phyloP scores from a whole-genome alignment of 2,329 filamentous ascomycete genomes.

The Monilinia fructigena region DNA sequence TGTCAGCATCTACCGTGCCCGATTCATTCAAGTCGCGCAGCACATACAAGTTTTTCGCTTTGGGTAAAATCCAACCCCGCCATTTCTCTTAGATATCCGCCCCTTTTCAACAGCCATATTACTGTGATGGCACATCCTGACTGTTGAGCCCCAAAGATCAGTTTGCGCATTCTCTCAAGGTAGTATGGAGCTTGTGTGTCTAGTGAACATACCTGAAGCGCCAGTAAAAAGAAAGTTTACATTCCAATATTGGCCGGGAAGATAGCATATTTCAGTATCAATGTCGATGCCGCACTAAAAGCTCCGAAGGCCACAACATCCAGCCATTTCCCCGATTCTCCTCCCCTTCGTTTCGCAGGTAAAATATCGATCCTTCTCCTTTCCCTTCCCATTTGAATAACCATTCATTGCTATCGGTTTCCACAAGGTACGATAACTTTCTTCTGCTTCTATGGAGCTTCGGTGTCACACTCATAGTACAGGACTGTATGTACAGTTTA shows the following conservation, averaged over 20 bases:
- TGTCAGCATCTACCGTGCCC: not conserved
- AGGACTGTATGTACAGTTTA: not conserved
- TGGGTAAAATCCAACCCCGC: conserved; percentile 9
- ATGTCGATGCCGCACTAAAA: conserved; percentile 11
- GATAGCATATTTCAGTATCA: conserved; percentile 19
- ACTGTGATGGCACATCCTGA: conserved; percentile 12
- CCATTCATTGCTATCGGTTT: conserved; percentile 21
- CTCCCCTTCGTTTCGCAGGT: conserved; percentile 12
- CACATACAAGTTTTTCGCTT: conserved; percentile 16
- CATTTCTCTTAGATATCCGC: conserved; percentile 20
- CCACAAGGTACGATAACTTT: conserved; percentile 4
- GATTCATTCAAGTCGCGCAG: not conserved
- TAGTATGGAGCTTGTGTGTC: too few relatives aligned
- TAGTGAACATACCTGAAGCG: conserved; percentile 17
- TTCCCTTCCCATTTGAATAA: conserved; percentile 18
- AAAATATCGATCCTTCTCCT: conserved; percentile 23
- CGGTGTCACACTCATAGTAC: conserved; percentile 18
- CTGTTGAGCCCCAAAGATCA: conserved; percentile 5
- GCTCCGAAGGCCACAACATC: conserved; percentile 15
- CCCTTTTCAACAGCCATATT: conserved; percentile 12
- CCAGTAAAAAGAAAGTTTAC: conserved; percentile 23
- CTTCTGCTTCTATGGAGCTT: conserved; percentile 19
- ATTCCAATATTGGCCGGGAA: conserved; percentile 22
- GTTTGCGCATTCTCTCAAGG: not conserved
- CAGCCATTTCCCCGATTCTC: conserved; percentile 4